Percentiles rank a stretch among this genome's conserved stretches.
These are phyloP conservation scores for Brassica carinata DNA, from an alignment of 345 rosid species.

Conservation along the genomic window DNA sequence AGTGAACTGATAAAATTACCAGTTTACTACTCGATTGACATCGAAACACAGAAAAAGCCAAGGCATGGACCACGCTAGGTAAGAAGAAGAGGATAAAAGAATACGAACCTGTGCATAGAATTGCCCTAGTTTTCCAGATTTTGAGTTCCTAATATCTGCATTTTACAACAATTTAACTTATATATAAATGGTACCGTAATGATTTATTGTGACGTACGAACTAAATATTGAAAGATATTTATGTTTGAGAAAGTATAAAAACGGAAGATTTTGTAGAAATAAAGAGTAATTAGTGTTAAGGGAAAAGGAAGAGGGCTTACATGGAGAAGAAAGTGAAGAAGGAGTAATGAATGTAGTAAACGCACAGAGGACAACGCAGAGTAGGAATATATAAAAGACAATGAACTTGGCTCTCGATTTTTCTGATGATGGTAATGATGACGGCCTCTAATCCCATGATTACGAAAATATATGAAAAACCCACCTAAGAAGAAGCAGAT, in stretches of 20 bases:
- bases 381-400: constrained; percentile 33
- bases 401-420: constrained; percentile 33
- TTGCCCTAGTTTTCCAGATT: constrained; percentile 26
- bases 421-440: constrained; percentile 31
- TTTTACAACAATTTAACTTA: constrained; percentile 7
- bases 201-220: not conserved
- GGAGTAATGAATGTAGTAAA: constrained; percentile 29
- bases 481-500: constrained; percentile 29
- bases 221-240: constrained; percentile 6
- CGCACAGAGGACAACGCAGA: constrained; percentile 29
- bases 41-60: constrained; percentile 30
- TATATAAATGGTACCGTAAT: not conserved
- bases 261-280: not conserved
- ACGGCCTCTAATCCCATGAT: constrained; percentile 33
- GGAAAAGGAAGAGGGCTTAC: constrained; percentile 29
- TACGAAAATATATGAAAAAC: constrained; percentile 21
- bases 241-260: constrained; percentile 15
- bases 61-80: constrained; percentile 29
- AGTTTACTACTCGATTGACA: constrained; percentile 17
- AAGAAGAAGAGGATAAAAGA: not conserved
- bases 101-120: constrained; percentile 40
- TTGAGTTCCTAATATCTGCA: constrained; percentile 36
- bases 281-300: constrained; percentile 30
- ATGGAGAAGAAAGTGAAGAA: constrained; percentile 36
- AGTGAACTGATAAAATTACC: not conserved